A percentile compares a stretch with the other conserved stretches of the same genome.
Conservation (phyloP, 495 filamentous ascomycete species). For the Xylaria bambusicola region DNA sequence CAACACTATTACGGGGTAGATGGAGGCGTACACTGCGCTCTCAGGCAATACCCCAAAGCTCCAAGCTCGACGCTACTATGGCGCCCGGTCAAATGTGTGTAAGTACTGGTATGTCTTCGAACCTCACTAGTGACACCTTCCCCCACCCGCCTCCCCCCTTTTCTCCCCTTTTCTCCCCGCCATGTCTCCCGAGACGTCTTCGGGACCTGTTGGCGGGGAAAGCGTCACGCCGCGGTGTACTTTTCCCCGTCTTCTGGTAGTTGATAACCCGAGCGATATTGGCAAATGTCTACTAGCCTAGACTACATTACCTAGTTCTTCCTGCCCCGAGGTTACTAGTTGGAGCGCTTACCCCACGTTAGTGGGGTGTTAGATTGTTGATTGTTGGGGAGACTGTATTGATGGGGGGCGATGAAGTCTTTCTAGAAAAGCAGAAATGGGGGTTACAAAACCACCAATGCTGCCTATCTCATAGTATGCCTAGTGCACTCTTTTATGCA, state of each 20-base stretch:
- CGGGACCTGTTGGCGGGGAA: background rate
- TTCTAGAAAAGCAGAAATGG: no score
- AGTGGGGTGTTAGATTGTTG: constrained; percentile 3
- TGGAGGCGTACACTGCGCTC: constrained; percentile 5
- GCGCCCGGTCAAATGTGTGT: background rate
- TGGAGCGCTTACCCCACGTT: constrained; percentile 11
- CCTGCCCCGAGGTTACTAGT: background rate
- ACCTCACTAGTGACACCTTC: constrained; percentile 4
- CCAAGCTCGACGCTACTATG: background rate
- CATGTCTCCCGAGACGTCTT: background rate
- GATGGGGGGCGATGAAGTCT: constrained; percentile 1
- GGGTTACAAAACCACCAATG: constrained; percentile 1
- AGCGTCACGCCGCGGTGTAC: background rate
- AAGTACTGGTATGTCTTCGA: background rate
- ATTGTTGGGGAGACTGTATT: background rate
- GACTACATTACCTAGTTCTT: background rate
- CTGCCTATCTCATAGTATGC: background rate
- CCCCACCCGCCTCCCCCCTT: constrained; percentile 10
- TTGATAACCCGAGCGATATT: background rate
- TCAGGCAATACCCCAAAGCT: background rate
- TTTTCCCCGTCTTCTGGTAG: background rate
- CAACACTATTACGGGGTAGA: background rate
- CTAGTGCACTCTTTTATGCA: background rate
- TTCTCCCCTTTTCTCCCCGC: constrained; percentile 1
- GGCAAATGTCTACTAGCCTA: background rate